These are phyloP conservation scores for Aspergillus ellipticus DNA, from an alignment of 495 filamentous ascomycete species.

Conservation along the genomic window DNA sequence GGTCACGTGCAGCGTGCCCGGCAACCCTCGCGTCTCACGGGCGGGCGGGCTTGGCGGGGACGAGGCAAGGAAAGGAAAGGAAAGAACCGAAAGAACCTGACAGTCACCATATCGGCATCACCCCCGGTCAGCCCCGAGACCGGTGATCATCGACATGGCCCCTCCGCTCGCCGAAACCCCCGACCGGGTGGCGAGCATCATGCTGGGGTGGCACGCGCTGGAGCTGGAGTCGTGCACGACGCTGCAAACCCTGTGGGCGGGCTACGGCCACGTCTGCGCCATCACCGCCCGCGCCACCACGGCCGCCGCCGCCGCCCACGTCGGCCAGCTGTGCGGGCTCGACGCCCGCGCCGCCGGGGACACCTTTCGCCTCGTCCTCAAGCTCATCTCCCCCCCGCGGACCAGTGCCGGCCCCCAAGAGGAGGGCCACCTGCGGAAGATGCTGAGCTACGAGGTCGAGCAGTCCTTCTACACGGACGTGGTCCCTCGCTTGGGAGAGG, in stretches of 20 bases:
- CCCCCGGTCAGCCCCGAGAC: too few species aligned
- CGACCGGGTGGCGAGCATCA: constrained; percentile 26
- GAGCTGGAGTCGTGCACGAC: constrained; percentile 32
- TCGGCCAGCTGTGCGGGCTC: constrained; percentile 23
- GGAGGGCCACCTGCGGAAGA: constrained; percentile 38
- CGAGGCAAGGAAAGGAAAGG: too few species aligned
- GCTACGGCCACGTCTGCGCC: constrained; percentile 35
- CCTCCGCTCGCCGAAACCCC: constrained; percentile 18
- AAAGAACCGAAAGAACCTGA: too few species aligned
- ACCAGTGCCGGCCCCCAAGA: constrained; percentile 15
- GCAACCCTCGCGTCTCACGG: too few species aligned
- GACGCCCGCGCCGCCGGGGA: constrained; percentile 11
- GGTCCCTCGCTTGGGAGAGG: constrained; percentile 25
- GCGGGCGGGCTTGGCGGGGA: too few species aligned
- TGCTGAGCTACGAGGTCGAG: constrained; percentile 38
- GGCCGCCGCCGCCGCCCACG: constrained; percentile 20
- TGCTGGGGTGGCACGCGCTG: constrained; percentile 34
- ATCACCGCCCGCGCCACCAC: constrained; percentile 27
- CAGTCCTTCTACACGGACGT: constrained; percentile 32
- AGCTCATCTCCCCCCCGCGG: constrained; percentile 36
- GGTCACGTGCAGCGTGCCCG: too few species aligned
- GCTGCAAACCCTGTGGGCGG: constrained; percentile 39
- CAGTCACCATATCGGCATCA: too few species aligned
- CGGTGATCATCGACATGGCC: constrained; percentile 17
- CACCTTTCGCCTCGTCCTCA: constrained; percentile 33